Evolutionary conservation across 495 filamentous ascomycete genomes (phyloP), one percentile per base, ranked within the genome.

Genomic region (Cryomyces minteri): DNA sequence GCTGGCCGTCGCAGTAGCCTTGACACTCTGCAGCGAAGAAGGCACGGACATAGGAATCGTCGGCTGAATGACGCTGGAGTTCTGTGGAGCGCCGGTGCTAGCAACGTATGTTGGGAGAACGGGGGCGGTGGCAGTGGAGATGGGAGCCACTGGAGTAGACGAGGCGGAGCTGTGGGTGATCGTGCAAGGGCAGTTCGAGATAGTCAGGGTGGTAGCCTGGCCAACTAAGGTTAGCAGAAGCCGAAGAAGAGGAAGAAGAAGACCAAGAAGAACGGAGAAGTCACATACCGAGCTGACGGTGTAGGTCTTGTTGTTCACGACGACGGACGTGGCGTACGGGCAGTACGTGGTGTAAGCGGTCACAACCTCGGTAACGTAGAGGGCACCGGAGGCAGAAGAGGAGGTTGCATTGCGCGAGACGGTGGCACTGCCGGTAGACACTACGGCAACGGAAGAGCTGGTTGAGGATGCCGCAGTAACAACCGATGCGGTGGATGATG

Each of bases 31-130:
- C 32, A 61, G 54, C 14, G 54, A 55, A 36, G 43, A 47, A 9
- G 58, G 58, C 11, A 59, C 52, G 12, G 48, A 51, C 50, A 59
- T 53, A 48, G 38, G 38, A 49, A 51, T 52, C 42, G 50, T 53
- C 10, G 58, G 58, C 31, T 33, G 32, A 31, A 33, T 40, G 5
- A 33, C 46, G 41, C 30, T 44, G 42, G 42, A 12, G 11, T 4
- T 31, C 40, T 28, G 42, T 10, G 12, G 6, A 31, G 31, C 42
- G 40, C 10, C 10, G 9, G 40, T n/a, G 40, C 40, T 30, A 11
- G 25, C 14, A 4, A 31, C 11, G 25, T 12, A 18, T 10, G 46
- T 34, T 33, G 18, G 11, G 14, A 10, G 12, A 10, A 12, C 40
- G 43, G 59, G 44, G 32, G 55, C 41, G 50, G 58, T 47, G 44